phyloP scores from a whole-genome alignment of 2,329 filamentous ascomycete genomes.

The Venturiaceae sp. region DNA sequence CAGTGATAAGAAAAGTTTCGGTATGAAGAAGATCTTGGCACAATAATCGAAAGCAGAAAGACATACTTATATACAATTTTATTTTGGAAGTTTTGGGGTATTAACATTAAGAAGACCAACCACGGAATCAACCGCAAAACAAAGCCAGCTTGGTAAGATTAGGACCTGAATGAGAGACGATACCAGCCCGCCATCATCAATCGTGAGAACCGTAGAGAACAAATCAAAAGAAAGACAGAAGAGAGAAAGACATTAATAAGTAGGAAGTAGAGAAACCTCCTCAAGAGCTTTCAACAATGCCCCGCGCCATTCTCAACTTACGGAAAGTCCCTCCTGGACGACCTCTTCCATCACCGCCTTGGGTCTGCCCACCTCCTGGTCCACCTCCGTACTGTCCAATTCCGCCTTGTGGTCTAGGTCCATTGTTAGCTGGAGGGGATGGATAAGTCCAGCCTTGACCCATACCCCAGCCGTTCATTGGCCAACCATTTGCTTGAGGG shows the following conservation, averaged over 20 bases:
- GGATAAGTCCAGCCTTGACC: too few species aligned
- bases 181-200: background rate
- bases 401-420: background rate
- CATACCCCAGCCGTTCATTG: too few species aligned
- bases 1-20: too few species aligned
- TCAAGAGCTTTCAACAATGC: background rate
- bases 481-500: too few species aligned
- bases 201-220: background rate
- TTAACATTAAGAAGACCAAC: background rate
- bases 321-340: background rate
- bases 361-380: too few species aligned
- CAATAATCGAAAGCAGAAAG: too few species aligned
- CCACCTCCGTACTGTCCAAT: background rate
- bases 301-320: background rate
- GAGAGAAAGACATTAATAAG: background rate
- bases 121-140: background rate
- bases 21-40: too few species aligned
- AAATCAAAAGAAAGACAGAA: background rate
- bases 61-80: background rate
- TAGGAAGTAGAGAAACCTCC: background rate
- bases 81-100: background rate
- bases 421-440: background rate
- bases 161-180: background rate
- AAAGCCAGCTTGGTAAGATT: background rate
- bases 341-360: too few species aligned